Conservation (phyloP, 2,329 filamentous ascomycete species). For the Arthrobotrys conoides region DNA sequence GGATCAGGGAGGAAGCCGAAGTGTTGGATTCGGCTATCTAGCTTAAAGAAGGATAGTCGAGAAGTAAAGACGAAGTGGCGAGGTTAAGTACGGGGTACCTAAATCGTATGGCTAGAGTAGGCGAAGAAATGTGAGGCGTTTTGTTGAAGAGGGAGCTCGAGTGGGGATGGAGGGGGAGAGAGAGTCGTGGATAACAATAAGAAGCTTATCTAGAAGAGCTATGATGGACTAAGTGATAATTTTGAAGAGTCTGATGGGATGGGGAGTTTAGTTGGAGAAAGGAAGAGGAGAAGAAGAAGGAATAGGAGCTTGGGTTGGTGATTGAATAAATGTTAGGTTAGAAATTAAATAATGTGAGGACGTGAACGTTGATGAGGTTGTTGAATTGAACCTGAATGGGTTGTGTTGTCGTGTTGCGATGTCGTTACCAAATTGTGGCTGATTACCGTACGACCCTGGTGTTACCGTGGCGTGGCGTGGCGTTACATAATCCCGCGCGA, state of each 20-base stretch:
- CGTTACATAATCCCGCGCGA: conserved; percentile 24
- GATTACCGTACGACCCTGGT: conserved; percentile 16
- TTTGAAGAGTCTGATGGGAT: background rate
- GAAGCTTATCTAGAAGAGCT: background rate
- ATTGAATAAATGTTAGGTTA: background rate
- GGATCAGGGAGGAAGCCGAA: conserved; percentile 1
- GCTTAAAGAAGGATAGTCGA: conserved; percentile 13
- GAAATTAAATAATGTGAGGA: background rate
- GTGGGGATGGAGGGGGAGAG: background rate
- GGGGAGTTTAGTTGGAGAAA: background rate
- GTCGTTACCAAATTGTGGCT: conserved; percentile 30
- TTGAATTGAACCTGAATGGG: background rate
- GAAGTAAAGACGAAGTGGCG: background rate
- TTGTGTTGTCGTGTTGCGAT: conserved; percentile 40
- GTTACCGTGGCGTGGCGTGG: conserved; percentile 10
- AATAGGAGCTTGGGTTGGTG: no score
- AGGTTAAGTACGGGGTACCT: conserved; percentile 1
- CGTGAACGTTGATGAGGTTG: conserved; percentile 7
- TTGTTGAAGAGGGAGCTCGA: conserved; percentile 1
- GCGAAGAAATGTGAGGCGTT: background rate
- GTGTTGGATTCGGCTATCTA: conserved; percentile 14
- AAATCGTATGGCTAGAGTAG: background rate
- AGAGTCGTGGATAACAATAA: background rate
- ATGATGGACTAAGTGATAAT: background rate
- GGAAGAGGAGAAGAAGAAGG: background rate